These are phyloP conservation scores for Trametes cingulata DNA, from an alignment of 768 basidiomycete species.

Conservation along the genomic window DNA sequence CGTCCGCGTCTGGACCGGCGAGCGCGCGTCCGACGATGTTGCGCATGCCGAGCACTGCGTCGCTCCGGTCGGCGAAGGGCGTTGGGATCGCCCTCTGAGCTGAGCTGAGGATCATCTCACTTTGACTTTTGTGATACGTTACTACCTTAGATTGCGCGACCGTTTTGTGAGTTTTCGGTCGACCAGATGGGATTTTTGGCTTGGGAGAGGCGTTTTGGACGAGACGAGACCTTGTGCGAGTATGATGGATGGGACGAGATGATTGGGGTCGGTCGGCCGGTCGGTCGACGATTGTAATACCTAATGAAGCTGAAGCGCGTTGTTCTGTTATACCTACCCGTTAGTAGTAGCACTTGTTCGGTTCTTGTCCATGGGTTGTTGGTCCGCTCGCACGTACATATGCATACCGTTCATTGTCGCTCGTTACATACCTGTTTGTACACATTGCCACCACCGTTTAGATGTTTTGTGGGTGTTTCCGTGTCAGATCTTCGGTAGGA, in stretches of 20 bases:
- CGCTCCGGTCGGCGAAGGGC: slow-evolving; percentile 18
- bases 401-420: slow-evolving; percentile 9
- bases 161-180: neutral
- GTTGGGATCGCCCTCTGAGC: slow-evolving; percentile 20
- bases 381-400: neutral
- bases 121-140: neutral
- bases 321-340: slow-evolving; percentile 4
- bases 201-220: neutral
- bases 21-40: slow-evolving; percentile 22
- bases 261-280: too few species aligned
- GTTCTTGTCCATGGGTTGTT: neutral
- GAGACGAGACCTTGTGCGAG: slow-evolving; percentile 2
- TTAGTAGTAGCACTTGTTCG: neutral
- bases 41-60: slow-evolving; percentile 25
- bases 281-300: slow-evolving; percentile 5
- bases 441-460: slow-evolving; percentile 5
- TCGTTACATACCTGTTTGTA: slow-evolving; percentile 14
- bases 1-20: neutral
- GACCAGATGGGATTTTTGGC: neutral
- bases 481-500: too few species aligned
- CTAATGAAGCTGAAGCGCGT: slow-evolving; percentile 1
- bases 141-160: neutral
- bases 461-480: too few species aligned
- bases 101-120: too few species aligned
- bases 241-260: neutral